A percentile compares a stretch with the other conserved stretches of the same genome.
These are phyloP conservation scores for Globisporangium solare DNA, from an alignment of 352 stramenopile species.

Conservation along the genomic window DNA sequence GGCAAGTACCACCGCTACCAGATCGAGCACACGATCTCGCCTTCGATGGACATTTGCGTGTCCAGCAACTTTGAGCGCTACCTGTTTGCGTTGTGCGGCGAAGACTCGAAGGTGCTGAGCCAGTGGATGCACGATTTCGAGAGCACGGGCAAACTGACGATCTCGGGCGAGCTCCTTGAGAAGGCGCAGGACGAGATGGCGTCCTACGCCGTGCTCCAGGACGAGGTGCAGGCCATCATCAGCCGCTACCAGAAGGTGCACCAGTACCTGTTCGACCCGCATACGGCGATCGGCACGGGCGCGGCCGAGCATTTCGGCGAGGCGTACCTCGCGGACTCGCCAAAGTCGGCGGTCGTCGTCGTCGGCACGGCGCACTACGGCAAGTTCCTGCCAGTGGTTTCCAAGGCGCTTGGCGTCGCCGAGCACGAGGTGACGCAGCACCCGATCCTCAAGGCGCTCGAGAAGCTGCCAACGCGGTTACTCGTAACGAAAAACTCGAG, in stretches of 20 bases:
- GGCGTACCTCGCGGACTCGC: constrained; percentile 48
- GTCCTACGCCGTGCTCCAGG: constrained; percentile 82
- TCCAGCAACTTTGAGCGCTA: constrained; percentile 99
- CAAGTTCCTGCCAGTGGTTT: constrained; percentile 96
- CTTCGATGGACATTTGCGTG: constrained; percentile 99
- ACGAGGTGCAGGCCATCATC: constrained; percentile 92
- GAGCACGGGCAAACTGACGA: constrained; percentile 90
- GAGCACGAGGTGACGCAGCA: constrained; percentile 72
- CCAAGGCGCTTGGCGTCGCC: constrained; percentile 76
- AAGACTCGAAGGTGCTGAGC: constrained; percentile 87
- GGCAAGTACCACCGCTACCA: constrained; percentile 94
- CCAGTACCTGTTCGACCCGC: constrained; percentile 96
- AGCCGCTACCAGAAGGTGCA: constrained; percentile 88
- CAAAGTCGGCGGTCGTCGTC: constrained; percentile 83
- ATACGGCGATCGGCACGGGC: constrained; percentile 93
- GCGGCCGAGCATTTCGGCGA: constrained; percentile 84
- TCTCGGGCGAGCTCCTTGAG: constrained; percentile 86
- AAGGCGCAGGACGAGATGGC: constrained; percentile 92
- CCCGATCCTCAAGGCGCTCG: constrained; percentile 65
- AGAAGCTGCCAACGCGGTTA: constrained; percentile 61
- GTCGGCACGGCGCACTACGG: constrained; percentile 96
- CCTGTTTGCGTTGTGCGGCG: constrained; percentile 94
- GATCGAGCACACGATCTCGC: constrained; percentile 93
- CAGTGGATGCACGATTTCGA: constrained; percentile 96
- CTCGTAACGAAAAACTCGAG: constrained; percentile 61